A percentile compares a stretch with the other conserved stretches of the same genome.
phyloP scores from a whole-genome alignment of 768 basidiomycete species.

The Amanita brunnescens region DNA sequence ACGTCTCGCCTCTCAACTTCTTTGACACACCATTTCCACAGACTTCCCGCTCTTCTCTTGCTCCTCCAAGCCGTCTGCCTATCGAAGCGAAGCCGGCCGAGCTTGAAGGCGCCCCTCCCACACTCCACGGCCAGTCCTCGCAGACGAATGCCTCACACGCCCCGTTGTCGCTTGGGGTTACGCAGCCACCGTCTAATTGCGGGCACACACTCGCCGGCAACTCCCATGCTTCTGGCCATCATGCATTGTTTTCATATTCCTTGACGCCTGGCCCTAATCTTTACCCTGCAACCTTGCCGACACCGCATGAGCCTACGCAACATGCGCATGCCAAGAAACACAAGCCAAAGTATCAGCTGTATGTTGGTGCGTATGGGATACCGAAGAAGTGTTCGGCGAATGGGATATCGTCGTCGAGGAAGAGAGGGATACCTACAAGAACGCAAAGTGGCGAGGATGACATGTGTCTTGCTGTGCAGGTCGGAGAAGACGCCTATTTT shows the following conservation, averaged over 20 bases:
- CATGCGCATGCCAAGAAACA: conserved; percentile 18
- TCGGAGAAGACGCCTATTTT: conserved; percentile 93
- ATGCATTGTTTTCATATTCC: conserved; percentile 23
- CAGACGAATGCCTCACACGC: conserved; percentile 7
- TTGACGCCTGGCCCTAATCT: conserved; percentile 23
- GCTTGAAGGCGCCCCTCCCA: conserved; percentile 9
- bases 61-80: conserved; percentile 11
- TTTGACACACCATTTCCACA: conserved; percentile 17
- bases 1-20: conserved; percentile 13
- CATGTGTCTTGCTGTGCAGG: conserved; percentile 53
- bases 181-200: conserved; percentile 10
- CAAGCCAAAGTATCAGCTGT: conserved; percentile 38
- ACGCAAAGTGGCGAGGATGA: conserved; percentile 23
- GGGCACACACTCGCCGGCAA: background rate
- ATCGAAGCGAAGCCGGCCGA: conserved; percentile 13
- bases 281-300: conserved; percentile 18
- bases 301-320: conserved; percentile 19
- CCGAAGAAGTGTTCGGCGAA: conserved; percentile 42
- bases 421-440: conserved; percentile 13
- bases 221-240: conserved; percentile 5
- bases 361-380: conserved; percentile 80
- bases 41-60: conserved; percentile 12
- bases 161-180: conserved; percentile 12
- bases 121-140: conserved; percentile 5
- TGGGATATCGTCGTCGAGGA: conserved; percentile 14